Evolutionary conservation across 352 stramenopile species (phyloP).

Genomic region (Globisporangium okanoganense): DNA sequence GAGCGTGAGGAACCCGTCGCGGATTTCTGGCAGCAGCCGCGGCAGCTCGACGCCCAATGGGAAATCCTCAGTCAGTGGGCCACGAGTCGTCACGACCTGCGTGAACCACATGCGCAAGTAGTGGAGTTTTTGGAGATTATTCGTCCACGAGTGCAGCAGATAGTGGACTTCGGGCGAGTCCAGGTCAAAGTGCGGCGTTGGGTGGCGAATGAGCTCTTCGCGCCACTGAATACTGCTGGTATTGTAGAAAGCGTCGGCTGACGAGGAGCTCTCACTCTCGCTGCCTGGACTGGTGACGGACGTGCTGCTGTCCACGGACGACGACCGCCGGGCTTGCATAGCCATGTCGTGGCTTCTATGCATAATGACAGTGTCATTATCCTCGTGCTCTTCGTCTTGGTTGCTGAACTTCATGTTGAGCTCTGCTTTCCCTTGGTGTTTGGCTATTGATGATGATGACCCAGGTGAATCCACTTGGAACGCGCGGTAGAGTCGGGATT

Average conservation of each 20-base stretch:
- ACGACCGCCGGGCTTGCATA: neutral
- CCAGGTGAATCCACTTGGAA: slow-evolving; percentile 4
- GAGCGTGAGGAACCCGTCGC: slow-evolving; percentile 73
- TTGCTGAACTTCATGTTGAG: neutral
- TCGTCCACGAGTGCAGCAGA: slow-evolving; percentile 58
- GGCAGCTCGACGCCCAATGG: slow-evolving; percentile 66
- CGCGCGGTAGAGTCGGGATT: slow-evolving; percentile 13
- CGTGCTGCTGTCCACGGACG: slow-evolving; percentile 10
- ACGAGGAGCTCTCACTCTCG: slow-evolving; percentile 19
- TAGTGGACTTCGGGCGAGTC: slow-evolving; percentile 76
- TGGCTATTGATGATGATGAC: neutral
- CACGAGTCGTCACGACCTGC: slow-evolving; percentile 34
- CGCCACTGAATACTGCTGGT: slow-evolving; percentile 28
- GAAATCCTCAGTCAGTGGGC: slow-evolving; percentile 42
- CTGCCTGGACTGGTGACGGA: neutral
- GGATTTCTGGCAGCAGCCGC: slow-evolving; percentile 57
- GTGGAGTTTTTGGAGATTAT: slow-evolving; percentile 60
- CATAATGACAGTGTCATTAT: neutral
- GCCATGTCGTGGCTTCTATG: neutral
- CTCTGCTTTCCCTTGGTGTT: neutral
- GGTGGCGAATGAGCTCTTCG: slow-evolving; percentile 65
- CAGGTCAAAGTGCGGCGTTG: slow-evolving; percentile 69
- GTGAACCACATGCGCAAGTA: slow-evolving; percentile 69
- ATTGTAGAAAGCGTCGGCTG: slow-evolving; percentile 2
- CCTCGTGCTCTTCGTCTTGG: neutral